Conservation (phyloP, 192 early-diverging fungal species). For the Gryganskiella cystojenkinii region DNA sequence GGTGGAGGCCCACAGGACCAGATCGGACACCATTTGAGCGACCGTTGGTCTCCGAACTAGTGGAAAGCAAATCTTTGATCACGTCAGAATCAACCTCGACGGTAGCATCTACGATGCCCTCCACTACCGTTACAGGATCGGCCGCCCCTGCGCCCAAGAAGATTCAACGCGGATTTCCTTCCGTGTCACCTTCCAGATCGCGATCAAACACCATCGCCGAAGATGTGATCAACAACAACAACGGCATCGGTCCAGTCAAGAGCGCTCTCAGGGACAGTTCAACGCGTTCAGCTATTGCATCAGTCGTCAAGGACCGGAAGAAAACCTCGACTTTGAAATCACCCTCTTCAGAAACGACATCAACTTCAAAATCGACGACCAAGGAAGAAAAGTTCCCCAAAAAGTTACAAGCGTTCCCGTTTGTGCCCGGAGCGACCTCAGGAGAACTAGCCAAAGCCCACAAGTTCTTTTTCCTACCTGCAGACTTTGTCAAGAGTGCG, state of each 20-base stretch:
- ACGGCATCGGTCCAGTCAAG: neutral
- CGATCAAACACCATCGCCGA: neutral
- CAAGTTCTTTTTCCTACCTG: constrained; percentile 45
- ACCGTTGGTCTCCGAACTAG: neutral
- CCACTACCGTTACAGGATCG: neutral
- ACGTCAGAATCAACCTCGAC: neutral
- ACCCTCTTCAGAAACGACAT: neutral
- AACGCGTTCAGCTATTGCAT: no score
- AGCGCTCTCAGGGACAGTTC: no score
- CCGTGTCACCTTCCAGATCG: neutral
- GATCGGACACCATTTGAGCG: constrained; percentile 2
- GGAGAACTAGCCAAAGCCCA: constrained; percentile 41
- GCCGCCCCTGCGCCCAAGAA: neutral
- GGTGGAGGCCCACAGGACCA: constrained; percentile 2
- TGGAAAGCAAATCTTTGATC: neutral
- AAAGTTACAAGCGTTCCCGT: constrained; percentile 43
- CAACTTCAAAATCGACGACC: neutral
- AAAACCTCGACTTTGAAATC: no score
- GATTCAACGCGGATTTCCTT: constrained; percentile 28
- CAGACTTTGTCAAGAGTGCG: constrained; percentile 47
- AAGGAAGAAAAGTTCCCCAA: constrained; percentile 30
- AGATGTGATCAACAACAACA: neutral
- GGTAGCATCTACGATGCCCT: no score
- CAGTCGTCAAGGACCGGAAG: no score
- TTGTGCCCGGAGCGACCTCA: constrained; percentile 38